Evolutionary conservation across 2,329 filamentous ascomycete genomes (phyloP).

Genomic region (Penicillium sp.): DNA sequence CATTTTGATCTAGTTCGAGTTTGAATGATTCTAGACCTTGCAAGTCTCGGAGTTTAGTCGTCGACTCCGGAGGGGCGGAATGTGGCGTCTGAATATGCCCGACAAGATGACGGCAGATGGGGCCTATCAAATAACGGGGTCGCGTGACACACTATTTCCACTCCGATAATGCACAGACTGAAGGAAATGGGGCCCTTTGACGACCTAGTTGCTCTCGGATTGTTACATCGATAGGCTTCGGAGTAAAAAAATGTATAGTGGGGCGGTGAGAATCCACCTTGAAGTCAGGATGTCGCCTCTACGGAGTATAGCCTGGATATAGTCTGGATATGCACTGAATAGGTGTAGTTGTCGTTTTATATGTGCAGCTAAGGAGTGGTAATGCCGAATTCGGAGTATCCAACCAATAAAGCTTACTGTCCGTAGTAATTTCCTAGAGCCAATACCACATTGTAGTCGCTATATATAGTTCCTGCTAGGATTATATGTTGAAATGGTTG

Average conservation of each 20-base stretch:
- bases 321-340: background rate
- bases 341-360: background rate
- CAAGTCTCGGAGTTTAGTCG: background rate
- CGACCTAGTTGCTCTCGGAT: background rate
- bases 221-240: background rate
- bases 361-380: background rate
- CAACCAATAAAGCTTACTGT: background rate
- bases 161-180: background rate
- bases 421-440: background rate
- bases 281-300: background rate
- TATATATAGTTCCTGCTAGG: too few relatives aligned
- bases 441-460: background rate
- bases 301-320: background rate
- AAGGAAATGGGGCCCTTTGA: background rate
- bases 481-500: background rate
- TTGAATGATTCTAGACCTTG: background rate
- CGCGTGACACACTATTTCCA: background rate
- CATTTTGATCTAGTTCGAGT: conserved; percentile 12
- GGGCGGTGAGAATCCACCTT: conserved; percentile 13
- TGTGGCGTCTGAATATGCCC: background rate
- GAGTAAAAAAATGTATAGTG: conserved; percentile 3
- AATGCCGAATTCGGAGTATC: background rate
- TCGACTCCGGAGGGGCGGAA: background rate
- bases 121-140: background rate
- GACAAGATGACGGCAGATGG: background rate